Conservation (phyloP, 106 monocot genomes). For the Dendrobium huoshanense region DNA sequence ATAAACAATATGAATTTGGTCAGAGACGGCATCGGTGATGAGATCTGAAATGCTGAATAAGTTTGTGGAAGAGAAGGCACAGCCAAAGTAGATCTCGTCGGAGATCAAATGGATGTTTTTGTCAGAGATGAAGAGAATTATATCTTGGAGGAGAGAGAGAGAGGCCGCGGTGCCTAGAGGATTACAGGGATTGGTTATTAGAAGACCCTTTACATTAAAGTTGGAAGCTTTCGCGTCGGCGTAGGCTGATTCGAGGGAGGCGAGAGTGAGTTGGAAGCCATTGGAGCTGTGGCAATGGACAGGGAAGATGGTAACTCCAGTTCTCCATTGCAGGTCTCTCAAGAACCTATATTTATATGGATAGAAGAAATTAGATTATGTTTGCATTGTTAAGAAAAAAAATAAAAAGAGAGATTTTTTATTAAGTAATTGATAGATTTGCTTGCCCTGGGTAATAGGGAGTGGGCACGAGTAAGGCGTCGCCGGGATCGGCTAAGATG, state of each 20-base stretch:
- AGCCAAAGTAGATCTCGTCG: conserved; percentile 88
- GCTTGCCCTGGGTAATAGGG: conserved; percentile 81
- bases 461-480: conserved; percentile 75
- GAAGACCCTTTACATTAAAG: conserved; percentile 30
- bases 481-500: conserved; percentile 66
- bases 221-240: conserved; percentile 13
- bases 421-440: neutral
- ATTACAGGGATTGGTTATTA: conserved; percentile 67
- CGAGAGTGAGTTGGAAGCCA: conserved; percentile 38
- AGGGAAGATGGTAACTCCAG: conserved; percentile 56
- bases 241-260: conserved; percentile 38
- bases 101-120: conserved; percentile 75
- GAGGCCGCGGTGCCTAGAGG: conserved; percentile 35
- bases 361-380: neutral
- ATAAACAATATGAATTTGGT: conserved; percentile 74
- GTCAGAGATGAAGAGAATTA: conserved; percentile 32
- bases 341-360: conserved; percentile 40
- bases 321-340: conserved; percentile 77
- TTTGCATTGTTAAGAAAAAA: neutral
- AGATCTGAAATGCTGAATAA: conserved; percentile 46
- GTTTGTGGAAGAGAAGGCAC: conserved; percentile 48
- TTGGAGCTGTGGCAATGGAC: conserved; percentile 54
- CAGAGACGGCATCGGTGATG: conserved; percentile 41
- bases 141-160: conserved; percentile 29
- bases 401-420: neutral